Conservation (phyloP, 306 rosid genomes). For the Casuarina cunninghamiana region DNA sequence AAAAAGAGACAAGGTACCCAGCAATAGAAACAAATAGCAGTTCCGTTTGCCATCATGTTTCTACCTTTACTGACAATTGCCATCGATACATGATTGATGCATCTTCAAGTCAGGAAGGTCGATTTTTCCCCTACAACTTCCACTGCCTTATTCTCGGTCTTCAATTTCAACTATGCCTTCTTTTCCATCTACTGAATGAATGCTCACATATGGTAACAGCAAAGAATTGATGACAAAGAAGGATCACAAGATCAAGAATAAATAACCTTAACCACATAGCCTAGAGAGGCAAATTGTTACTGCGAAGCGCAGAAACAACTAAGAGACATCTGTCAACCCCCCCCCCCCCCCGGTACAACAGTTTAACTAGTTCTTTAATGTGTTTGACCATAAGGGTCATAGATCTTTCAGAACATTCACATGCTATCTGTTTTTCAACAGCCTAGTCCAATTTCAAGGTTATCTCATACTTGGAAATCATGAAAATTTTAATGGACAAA, state of each 20-base stretch:
- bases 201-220: background rate
- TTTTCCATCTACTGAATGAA: background rate
- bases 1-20: no score
- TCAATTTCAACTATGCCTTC: background rate
- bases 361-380: background rate
- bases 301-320: no score
- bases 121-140: background rate
- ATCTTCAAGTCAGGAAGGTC: background rate
- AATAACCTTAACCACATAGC: background rate
- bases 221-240: background rate
- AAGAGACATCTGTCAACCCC: no score
- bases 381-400: background rate
- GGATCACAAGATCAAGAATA: background rate
- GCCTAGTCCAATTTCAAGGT: background rate
- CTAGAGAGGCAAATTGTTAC: no score
- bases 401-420: background rate
- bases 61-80: no score
- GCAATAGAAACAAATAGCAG: no score
- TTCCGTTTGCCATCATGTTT: no score
- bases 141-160: background rate
- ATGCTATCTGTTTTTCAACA: background rate
- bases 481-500: background rate
- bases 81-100: background rate
- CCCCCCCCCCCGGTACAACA: background rate
- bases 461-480: background rate